These are phyloP conservation scores for Brassica cretica DNA, from an alignment of 345 rosid species.

Conservation along the genomic window DNA sequence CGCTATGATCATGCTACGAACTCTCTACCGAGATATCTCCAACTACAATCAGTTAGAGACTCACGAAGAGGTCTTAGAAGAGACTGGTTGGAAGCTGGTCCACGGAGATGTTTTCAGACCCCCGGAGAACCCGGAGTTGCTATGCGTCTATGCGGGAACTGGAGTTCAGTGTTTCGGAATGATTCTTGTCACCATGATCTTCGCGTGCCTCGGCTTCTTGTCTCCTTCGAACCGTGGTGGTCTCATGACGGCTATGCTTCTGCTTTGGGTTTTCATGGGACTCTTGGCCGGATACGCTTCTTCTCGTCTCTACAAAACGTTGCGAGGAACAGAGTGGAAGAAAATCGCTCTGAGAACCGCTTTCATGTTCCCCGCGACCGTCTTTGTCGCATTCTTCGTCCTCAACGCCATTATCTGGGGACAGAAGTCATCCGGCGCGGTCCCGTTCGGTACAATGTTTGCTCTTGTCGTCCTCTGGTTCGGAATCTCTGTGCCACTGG, in stretches of 20 bases:
- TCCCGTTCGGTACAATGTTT: slow-evolving; percentile 95
- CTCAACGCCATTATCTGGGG: slow-evolving; percentile 93
- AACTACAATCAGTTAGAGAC: slow-evolving; percentile 93
- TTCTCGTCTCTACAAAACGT: slow-evolving; percentile 75
- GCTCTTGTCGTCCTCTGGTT: slow-evolving; percentile 84
- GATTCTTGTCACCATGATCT: slow-evolving; percentile 87
- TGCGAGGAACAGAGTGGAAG: slow-evolving; percentile 90
- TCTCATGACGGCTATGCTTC: slow-evolving; percentile 85
- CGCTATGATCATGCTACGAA: slow-evolving; percentile 95
- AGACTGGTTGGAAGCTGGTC: slow-evolving; percentile 92
- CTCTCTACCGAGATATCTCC: slow-evolving; percentile 87
- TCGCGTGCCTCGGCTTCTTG: slow-evolving; percentile 84
- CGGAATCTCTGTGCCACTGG: slow-evolving; percentile 88
- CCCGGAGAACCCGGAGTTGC: slow-evolving; percentile 68
- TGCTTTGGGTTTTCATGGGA: slow-evolving; percentile 96
- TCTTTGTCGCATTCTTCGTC: slow-evolving; percentile 70
- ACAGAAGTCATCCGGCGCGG: slow-evolving; percentile 87
- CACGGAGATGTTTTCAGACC: slow-evolving; percentile 95
- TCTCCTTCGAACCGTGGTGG: slow-evolving; percentile 96
- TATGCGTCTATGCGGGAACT: slow-evolving; percentile 85
- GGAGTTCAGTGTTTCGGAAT: slow-evolving; percentile 90
- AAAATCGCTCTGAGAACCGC: slow-evolving; percentile 75
- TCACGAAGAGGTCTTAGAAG: slow-evolving; percentile 94
- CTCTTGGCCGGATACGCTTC: slow-evolving; percentile 77
- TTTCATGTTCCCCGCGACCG: slow-evolving; percentile 64